Evolutionary conservation across 2,329 filamentous ascomycete genomes (phyloP).

Genomic region (Ascochyta pisi): DNA sequence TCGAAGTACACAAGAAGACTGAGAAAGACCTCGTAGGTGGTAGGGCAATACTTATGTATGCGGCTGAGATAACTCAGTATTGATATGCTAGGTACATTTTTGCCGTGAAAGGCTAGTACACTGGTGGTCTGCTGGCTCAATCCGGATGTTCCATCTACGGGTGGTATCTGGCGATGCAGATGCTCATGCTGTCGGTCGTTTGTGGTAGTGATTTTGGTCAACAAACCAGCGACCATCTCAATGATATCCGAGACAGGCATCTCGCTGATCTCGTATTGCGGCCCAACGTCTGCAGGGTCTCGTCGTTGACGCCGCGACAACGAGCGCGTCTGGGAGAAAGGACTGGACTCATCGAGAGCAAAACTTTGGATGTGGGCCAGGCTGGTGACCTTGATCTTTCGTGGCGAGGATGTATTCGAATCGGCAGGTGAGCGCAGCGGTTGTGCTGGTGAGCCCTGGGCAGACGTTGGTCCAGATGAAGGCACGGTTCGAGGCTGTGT

Average conservation of each 20-base stretch:
- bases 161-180: slow-evolving; percentile 75
- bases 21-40: slow-evolving; percentile 96
- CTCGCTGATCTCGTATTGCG: slow-evolving; percentile 89
- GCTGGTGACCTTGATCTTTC: slow-evolving; percentile 81
- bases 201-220: slow-evolving; percentile 96
- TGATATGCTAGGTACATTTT: slow-evolving; percentile 96
- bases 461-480: slow-evolving; percentile 35
- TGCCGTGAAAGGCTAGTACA: slow-evolving; percentile 95
- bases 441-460: slow-evolving; percentile 34
- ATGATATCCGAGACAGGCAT: slow-evolving; percentile 99
- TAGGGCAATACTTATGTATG: slow-evolving; percentile 98
- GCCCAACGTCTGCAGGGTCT: slow-evolving; percentile 58
- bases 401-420: slow-evolving; percentile 55
- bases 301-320: slow-evolving; percentile 51
- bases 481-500: slow-evolving; percentile 32
- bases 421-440: slow-evolving; percentile 40
- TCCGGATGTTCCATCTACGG: slow-evolving; percentile 64
- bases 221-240: slow-evolving; percentile 95
- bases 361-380: slow-evolving; percentile 90
- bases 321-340: slow-evolving; percentile 58
- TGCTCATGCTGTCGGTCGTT: slow-evolving; percentile 95
- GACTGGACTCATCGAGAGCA: slow-evolving; percentile 75
- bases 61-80: slow-evolving; percentile 94
- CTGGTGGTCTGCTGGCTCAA: slow-evolving; percentile 70
- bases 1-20: slow-evolving; percentile 97